These are phyloP conservation scores for Lactuca saligna DNA, from an alignment of 129 eudicot species.

Conservation along the genomic window DNA sequence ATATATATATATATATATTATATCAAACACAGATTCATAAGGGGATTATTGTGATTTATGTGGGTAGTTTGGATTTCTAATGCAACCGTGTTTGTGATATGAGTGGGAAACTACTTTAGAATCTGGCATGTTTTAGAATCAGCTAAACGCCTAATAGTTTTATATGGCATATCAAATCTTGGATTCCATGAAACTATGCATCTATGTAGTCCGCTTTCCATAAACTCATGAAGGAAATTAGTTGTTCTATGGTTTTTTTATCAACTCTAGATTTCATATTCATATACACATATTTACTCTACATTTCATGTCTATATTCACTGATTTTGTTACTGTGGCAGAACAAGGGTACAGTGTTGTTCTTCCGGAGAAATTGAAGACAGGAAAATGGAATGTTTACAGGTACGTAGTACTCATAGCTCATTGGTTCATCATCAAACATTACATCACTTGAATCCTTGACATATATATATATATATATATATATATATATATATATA, in stretches of 20 bases:
- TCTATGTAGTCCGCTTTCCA: constrained; percentile 1
- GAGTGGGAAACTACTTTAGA: not conserved
- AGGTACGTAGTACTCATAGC: constrained; percentile 43
- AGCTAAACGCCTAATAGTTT: not conserved
- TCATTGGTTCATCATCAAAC: constrained; percentile 3
- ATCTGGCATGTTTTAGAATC: not conserved
- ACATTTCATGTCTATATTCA: not conserved
- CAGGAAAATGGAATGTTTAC: constrained; percentile 89
- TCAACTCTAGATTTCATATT: not conserved
- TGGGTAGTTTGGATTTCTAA: too few relatives aligned
- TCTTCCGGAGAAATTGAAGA: constrained; percentile 80
- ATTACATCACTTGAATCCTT: not conserved
- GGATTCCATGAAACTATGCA: constrained; percentile 2
- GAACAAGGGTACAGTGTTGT: constrained; percentile 84
- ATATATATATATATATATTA: too few relatives aligned
- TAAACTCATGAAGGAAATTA: not conserved
- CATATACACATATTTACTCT: not conserved
- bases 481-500: too few relatives aligned
- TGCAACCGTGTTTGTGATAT: not conserved
- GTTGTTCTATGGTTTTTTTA: not conserved
- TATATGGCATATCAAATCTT: not conserved
- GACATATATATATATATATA: not conserved
- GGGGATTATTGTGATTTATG: not conserved
- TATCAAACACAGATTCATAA: too few relatives aligned
- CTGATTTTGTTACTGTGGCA: constrained; percentile 26